phyloP scores from a whole-genome alignment of 23 red algal species.

The Gracilaria gracilis region DNA sequence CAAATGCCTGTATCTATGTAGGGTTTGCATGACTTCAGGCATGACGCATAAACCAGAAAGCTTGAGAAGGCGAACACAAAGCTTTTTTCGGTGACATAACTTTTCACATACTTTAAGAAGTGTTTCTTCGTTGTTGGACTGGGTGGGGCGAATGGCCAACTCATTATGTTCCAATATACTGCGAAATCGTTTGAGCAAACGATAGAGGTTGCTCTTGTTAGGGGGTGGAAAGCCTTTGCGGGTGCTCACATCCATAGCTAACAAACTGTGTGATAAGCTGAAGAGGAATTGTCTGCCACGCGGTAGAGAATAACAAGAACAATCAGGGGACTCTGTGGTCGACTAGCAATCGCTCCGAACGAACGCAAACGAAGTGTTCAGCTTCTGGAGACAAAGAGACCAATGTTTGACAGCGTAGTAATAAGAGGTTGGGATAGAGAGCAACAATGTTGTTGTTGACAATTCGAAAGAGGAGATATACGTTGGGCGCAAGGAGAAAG shows the following conservation, averaged over 20 bases:
- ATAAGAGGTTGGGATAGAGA: background rate
- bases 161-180: slow-evolving; percentile 34
- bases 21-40: slow-evolving; percentile 40
- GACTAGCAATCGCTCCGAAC: background rate
- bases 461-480: background rate
- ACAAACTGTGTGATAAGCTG: background rate
- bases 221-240: slow-evolving; percentile 37
- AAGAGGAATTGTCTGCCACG: background rate
- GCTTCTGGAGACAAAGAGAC: background rate
- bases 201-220: slow-evolving; percentile 39
- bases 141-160: slow-evolving; percentile 16
- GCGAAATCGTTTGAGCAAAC: slow-evolving; percentile 43
- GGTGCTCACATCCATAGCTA: slow-evolving; percentile 22
- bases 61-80: slow-evolving; percentile 35
- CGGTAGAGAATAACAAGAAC: background rate
- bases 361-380: background rate
- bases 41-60: slow-evolving; percentile 32
- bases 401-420: background rate
- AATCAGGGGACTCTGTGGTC: background rate
- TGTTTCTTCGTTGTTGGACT: slow-evolving; percentile 17
- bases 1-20: slow-evolving; percentile 27
- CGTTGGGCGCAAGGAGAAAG: slow-evolving; percentile 22
- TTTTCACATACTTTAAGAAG: slow-evolving; percentile 38
- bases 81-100: slow-evolving; percentile 38
- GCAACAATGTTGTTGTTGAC: background rate